Base-by-base conservation (phyloP, 2,329 filamentous ascomycete species). In the Cladosporium phlei region DNA sequence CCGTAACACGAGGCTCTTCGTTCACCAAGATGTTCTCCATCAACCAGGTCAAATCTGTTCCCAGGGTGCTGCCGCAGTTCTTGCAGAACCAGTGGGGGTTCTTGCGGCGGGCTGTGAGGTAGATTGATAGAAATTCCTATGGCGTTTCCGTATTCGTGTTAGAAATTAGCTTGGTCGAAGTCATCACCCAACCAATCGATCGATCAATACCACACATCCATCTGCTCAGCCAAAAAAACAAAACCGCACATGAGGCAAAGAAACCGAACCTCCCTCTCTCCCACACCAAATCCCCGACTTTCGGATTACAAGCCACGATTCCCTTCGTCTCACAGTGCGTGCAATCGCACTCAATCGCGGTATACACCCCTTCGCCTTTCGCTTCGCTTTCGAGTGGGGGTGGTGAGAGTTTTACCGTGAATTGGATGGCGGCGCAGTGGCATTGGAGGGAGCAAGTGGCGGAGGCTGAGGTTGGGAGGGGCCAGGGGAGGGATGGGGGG, bases 371-470 rank as follows among this genome's bases (percentile, higher is more conserved):
- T 49, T 53, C 47, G 11, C 46, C 52, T 40, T 48, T 12, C 5
- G 52, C 24, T 21, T 50, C 11, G 7, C 50, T 33, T 16, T 48
- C 37, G 39, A 52, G 53, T 3, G 61, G 53, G 4, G 58, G 59
- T 24, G 59, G 59, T 12, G 57, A 60, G 27, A 61, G 38, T 1
- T 21, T 58, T 20, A 57, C 54, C 21, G 25, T 51, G 38, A 46
- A 59, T 46, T 53, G 54, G 12, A 62, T 53, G 11, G 58, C 48
- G 29, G 53, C 56, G 51, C 59, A 62, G 52, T 62, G 59, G 52
- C 59, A 62, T 51, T 60, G 53, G 5, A 59, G 50, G 19, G 47
- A 22, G 46, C 60, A 61, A 11, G 48, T 53, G 5, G 38, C 49
- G 32, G 37, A 54, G 32, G 47, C 35, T 27, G 51, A 51, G 12